Evolutionary conservation across 345 rosid genomes (phyloP), one percentile per base, ranked within the genome.

Genomic region (Salix arbutifolia): DNA sequence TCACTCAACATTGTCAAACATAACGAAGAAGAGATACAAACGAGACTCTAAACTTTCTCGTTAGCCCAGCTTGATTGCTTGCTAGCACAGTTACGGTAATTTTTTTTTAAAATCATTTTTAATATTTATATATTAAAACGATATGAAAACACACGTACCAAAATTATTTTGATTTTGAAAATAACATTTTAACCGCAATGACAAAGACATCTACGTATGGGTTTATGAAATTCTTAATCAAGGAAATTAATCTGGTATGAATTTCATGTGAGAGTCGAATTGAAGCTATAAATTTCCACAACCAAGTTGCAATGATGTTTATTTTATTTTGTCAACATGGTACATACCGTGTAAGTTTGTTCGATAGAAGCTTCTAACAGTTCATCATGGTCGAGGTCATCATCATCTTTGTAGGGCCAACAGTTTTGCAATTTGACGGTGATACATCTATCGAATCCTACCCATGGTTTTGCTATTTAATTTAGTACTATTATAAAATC

Each of bases 291-390:
- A 38, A 38, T 74, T 65, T 71, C 18, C 38, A 61, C 26, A 16
- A 65, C 33, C 86, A 76, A 84, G 67, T 74, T 74, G 81, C 62
- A 31, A 44, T 58, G 28, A n/a, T 58, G n/a, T 40, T 42, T 53
- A 53, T 52, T 52, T 62, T 67, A 35, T 66, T n/a, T 33, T 40
- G n/a, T 46, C 80, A 68, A 50, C 67, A 69, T 67, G 72, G 48
- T 25, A n/a, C 7, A 23, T 10, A 58, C 25, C 60, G 60, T 53
- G 40, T 11, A 4, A 13, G 74, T 37, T 53, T 12, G 44, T 74
- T 44, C 68, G 28, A 31, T 31, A 65, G 76, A 69, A 69, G 31
- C 28, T 68, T 52, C 64, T 53, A 0, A 0, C 9, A 6, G 40
- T 26, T 40, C 5, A 5, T 40, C 5, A 5, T 17, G 14, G 50